These are phyloP conservation scores for Miscanthus lutarioriparius DNA, from an alignment of 176 grass and related monocot genomes.

Conservation along the genomic window DNA sequence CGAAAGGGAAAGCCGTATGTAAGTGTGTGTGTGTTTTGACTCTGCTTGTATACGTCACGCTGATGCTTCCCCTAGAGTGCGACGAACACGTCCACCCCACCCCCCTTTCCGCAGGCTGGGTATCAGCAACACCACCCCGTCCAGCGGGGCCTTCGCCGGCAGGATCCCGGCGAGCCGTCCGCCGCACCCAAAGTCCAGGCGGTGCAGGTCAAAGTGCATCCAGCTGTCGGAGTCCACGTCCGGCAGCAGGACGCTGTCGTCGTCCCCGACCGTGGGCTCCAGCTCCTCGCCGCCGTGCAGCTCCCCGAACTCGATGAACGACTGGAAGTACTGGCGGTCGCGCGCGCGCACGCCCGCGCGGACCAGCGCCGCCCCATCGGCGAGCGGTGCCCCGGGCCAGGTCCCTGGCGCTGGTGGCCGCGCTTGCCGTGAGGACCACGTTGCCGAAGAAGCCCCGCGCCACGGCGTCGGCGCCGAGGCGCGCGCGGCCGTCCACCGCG, in stretches of 20 bases:
- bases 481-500: constrained; percentile 44
- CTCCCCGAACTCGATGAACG: constrained; percentile 61
- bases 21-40: too few species aligned
- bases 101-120: constrained; percentile 33
- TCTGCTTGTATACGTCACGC: neutral
- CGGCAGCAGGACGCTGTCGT: constrained; percentile 33
- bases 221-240: constrained; percentile 48
- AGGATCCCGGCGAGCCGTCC: constrained; percentile 30
- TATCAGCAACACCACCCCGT: constrained; percentile 50
- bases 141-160: constrained; percentile 44
- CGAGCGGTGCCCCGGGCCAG: constrained; percentile 2
- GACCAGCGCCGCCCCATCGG: constrained; percentile 34
- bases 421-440: constrained; percentile 47
- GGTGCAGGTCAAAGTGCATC: constrained; percentile 41
- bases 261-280: neutral
- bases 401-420: neutral
- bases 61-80: constrained; percentile 28
- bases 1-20: too few species aligned
- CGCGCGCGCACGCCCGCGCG: constrained; percentile 31
- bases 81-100: constrained; percentile 53
- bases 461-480: constrained; percentile 2
- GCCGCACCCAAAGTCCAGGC: constrained; percentile 49
- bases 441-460: constrained; percentile 50
- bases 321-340: constrained; percentile 41
- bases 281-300: constrained; percentile 17